phyloP scores from a whole-genome alignment of 495 filamentous ascomycete species.

The Neurospora sp. region DNA sequence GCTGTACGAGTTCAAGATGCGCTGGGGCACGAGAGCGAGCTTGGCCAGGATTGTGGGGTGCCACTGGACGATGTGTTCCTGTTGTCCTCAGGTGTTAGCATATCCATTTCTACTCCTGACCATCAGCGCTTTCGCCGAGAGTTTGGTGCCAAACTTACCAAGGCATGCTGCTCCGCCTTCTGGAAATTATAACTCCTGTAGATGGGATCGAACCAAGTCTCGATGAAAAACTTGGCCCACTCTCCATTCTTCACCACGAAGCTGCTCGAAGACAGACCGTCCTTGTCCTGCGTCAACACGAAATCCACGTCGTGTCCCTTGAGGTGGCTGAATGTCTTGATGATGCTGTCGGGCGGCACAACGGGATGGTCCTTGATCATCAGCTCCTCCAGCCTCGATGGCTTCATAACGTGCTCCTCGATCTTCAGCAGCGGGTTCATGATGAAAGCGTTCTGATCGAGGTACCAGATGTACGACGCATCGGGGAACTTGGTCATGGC shows the following conservation, averaged over 20 bases:
- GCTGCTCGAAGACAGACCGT: slow-evolving; percentile 66
- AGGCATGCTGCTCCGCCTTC: slow-evolving; percentile 82
- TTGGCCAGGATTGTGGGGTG: slow-evolving; percentile 94
- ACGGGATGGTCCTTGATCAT: slow-evolving; percentile 81
- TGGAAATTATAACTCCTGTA: slow-evolving; percentile 92
- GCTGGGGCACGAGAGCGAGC: slow-evolving; percentile 76
- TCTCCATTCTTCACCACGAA: slow-evolving; percentile 75
- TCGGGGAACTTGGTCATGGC: slow-evolving; percentile 72
- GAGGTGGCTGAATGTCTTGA: slow-evolving; percentile 84
- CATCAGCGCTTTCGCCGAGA: not conserved
- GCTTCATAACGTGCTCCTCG: slow-evolving; percentile 58
- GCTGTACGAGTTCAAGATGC: slow-evolving; percentile 65
- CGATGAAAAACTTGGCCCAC: slow-evolving; percentile 86
- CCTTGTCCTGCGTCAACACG: slow-evolving; percentile 74
- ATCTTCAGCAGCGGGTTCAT: slow-evolving; percentile 71
- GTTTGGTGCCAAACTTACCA: slow-evolving; percentile 47
- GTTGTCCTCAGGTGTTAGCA: slow-evolving; percentile 11
- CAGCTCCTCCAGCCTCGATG: slow-evolving; percentile 55
- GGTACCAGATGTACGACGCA: slow-evolving; percentile 71
- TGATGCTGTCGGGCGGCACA: slow-evolving; percentile 91
- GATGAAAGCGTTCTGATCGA: slow-evolving; percentile 74
- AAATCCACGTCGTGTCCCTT: slow-evolving; percentile 69
- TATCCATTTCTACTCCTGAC: not conserved
- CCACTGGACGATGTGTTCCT: slow-evolving; percentile 95
- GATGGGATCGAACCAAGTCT: slow-evolving; percentile 93